Conservation (phyloP, 2,329 filamentous ascomycete genomes). For the Aspergillus felis region DNA sequence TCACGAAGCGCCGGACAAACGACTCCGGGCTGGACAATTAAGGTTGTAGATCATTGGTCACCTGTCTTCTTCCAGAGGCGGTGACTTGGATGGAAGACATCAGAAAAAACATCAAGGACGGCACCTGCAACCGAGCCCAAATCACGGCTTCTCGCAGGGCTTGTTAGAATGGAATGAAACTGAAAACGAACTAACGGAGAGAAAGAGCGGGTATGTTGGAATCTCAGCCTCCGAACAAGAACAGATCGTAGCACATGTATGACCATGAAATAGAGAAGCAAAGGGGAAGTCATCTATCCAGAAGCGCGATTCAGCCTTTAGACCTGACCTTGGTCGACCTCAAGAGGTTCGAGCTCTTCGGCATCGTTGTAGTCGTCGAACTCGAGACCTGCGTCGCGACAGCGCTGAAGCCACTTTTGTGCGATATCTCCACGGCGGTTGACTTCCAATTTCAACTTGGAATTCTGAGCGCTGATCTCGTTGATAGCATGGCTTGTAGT, state of each 20-base stretch:
- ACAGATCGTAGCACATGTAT: constrained; percentile 28
- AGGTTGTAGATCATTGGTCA: not conserved
- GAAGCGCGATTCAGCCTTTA: constrained; percentile 4
- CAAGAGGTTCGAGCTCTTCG: constrained; percentile 37
- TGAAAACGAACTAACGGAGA: constrained; percentile 9
- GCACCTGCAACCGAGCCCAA: constrained; percentile 7
- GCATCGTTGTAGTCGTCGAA: constrained; percentile 47
- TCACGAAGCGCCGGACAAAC: not conserved
- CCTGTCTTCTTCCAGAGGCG: not conserved
- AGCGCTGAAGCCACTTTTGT: constrained; percentile 45
- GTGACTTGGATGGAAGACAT: not conserved
- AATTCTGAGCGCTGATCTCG: constrained; percentile 89
- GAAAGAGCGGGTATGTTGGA: constrained; percentile 22
- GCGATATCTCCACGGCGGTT: constrained; percentile 75
- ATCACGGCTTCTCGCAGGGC: constrained; percentile 4
- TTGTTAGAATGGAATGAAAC: not conserved
- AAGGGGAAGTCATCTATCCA: constrained; percentile 1
- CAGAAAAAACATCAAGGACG: not conserved
- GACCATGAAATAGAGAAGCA: constrained; percentile 1
- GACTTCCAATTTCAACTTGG: constrained; percentile 90
- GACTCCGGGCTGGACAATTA: not conserved
- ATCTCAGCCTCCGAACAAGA: constrained; percentile 18
- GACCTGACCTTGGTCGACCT: constrained; percentile 30
- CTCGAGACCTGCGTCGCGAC: constrained; percentile 45
- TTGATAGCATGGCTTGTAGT: constrained; percentile 53